Base-by-base conservation (phyloP, 225 moss, liverwort and hornwort species). In the Marchantia paleacea region DNA sequence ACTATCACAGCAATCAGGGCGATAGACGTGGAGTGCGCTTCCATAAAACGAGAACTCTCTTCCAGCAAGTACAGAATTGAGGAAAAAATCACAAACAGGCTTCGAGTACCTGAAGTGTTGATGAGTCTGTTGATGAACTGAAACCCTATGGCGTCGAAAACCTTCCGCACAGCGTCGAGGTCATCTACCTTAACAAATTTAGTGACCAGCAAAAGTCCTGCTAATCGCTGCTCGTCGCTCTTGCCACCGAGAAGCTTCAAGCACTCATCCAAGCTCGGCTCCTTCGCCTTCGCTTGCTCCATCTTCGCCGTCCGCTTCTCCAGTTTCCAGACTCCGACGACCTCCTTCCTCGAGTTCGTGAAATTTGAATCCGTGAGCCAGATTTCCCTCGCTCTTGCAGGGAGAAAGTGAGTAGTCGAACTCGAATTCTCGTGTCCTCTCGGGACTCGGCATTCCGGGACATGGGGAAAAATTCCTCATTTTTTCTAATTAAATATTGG, bases 61-160 rank as follows among this genome's bases (percentile, higher is more conserved):
- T 39, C 39, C 39, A 39, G 39, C 39, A 39, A 39, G 3, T 2
- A 39, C 39, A 39, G 39, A 39, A 39, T 39, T 39, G 39, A 39
- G 39, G 39, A 39, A 39, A 39, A 39, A 39, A 39, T 39, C 39
- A 39, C 3, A 39, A 39, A 39, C 39, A 39, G 5, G 39, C 5
- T 39, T 39, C 39, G 25, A 77, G 7, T 77, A 61, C 77, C 61
- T 77, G 77, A 77, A 63, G 61, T 62, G 24, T 85, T 88, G 31
- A 97, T 86, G 53, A 97, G 83, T 75, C 97, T 90, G 78, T 93
- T 90, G 19, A 94, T 93, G 69, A 94, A 97, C 14, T 90, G 90
- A 49, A 94, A 94, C 25, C 97, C 97, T 62, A 94, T 89, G 30
- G 92, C 93, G 79, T 94, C 92, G 71, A 97, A 97, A 57, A 97